These are phyloP conservation scores for Brachypodium distachyon DNA, from an alignment of 202 grass and related monocot genomes.

Conservation along the genomic window DNA sequence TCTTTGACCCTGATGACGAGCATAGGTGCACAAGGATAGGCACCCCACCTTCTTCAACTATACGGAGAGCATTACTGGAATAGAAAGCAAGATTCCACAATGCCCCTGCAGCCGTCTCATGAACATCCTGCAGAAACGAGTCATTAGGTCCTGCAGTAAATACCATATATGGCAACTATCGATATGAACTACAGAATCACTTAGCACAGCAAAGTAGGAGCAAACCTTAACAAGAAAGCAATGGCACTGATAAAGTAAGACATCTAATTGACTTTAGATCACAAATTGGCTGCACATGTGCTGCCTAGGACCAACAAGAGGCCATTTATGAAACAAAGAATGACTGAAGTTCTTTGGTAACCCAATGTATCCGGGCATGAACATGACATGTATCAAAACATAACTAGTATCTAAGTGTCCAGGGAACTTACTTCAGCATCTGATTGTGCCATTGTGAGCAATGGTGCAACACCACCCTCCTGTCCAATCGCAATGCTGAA, in stretches of 20 bases:
- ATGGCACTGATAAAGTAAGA: neutral
- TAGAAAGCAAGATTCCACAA: conserved; percentile 99
- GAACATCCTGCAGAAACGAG: conserved; percentile 73
- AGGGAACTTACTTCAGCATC: conserved; percentile 7
- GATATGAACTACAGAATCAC: neutral
- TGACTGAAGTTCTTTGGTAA: conserved; percentile 17
- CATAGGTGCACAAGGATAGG: conserved; percentile 89
- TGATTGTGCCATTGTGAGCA: conserved; percentile 10
- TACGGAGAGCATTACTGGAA: conserved; percentile 80
- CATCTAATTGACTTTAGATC: conserved; percentile 2
- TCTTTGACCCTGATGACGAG: conserved; percentile 84
- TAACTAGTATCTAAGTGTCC: neutral
- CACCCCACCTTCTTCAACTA: conserved; percentile 97
- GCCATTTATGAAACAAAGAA: neutral
- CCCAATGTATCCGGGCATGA: neutral
- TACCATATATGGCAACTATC: neutral
- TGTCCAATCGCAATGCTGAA: conserved; percentile 13
- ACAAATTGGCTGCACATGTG: neutral
- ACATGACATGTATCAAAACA: neutral
- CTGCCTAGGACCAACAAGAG: neutral
- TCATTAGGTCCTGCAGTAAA: neutral
- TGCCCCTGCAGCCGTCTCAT: conserved; percentile 98
- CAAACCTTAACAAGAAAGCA: conserved; percentile 5
- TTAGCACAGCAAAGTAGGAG: neutral
- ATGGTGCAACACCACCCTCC: conserved; percentile 9